Evolutionary conservation across 495 filamentous ascomycete genomes (phyloP), one percentile per base, ranked within the genome.

Genomic region (Annulohypoxylon nitens): DNA sequence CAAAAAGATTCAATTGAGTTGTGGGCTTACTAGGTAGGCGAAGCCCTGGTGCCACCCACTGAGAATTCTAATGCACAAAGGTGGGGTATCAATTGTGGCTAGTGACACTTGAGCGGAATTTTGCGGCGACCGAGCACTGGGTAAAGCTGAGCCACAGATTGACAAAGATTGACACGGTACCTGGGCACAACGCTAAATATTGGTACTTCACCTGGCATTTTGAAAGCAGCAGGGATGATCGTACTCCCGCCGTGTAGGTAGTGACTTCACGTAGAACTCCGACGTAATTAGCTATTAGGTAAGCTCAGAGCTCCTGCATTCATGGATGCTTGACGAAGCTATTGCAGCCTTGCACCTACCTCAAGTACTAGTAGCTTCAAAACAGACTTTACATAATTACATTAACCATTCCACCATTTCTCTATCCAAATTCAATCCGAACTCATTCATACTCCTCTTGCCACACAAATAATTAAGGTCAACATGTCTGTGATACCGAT

Each of bases 401-500:
- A 34, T 57, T 41, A 20, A 58, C 51, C 50, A 57, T 37, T 12
- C 18, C 18, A 10, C 1, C 12, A 61, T 59, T 36, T 20, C 54
- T 36, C 12, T 20, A 37, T 61, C 16, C 20, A 14, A 48, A 45
- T 61, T 39, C 66, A 12, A 47, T 8, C 37, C 7, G 23, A 9
- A 23, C 48, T 45, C 50, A 36, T 51, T 14, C 47, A 50, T 57
- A 25, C 8, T 12, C 36, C 57, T 41, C 9, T 12, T 14, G 39
- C 39, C 53, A 26, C 39, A 57, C 26, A 67, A 12, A 26, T 30
- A 0, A 10, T 62, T 34, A 51, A 47, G 3, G 30, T 66, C 70
- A 84, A 36, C 50, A 97, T 97, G 94, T 93, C 93, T 63, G 90
- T 90, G 83, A 81, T 83, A 70, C 95, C 94, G 33, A 87, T 97